Evolutionary conservation across 352 stramenopile genomes (phyloP).

Genomic region (Globisporangium emineosum): DNA sequence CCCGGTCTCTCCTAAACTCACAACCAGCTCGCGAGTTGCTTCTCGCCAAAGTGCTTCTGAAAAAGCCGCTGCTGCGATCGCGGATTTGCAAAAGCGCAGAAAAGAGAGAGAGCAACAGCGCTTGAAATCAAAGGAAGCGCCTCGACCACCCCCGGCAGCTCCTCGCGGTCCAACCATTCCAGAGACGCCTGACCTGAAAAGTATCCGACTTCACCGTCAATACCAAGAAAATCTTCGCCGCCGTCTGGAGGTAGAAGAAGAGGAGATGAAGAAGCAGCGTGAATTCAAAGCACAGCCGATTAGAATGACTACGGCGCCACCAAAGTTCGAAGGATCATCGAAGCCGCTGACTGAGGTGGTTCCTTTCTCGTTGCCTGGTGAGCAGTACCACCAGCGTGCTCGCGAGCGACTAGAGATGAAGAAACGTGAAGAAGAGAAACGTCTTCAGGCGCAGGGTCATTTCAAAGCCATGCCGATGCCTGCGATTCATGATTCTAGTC

Average conservation of each 20-base stretch:
- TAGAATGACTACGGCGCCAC: constrained; percentile 46
- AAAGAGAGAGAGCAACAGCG: constrained; percentile 40
- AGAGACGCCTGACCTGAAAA: constrained; percentile 71
- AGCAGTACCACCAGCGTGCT: constrained; percentile 55
- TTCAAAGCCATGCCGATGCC: constrained; percentile 77
- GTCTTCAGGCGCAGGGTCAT: constrained; percentile 28
- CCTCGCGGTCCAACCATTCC: constrained; percentile 47
- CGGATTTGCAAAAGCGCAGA: constrained; percentile 37
- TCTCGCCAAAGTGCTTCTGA: constrained; percentile 29
- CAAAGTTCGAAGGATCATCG: constrained; percentile 63
- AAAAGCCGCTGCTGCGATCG: constrained; percentile 27
- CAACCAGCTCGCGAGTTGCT: constrained; percentile 34
- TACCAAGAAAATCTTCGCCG: constrained; percentile 74
- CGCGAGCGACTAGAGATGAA: constrained; percentile 55
- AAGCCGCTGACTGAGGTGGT: constrained; percentile 68
- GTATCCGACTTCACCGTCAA: constrained; percentile 62
- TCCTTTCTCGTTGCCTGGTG: constrained; percentile 57
- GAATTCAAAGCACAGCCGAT: constrained; percentile 78
- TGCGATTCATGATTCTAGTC: constrained; percentile 27
- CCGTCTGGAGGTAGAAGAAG: constrained; percentile 50
- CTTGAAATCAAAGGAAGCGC: constrained; percentile 27
- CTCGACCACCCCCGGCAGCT: constrained; percentile 15
- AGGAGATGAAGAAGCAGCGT: constrained; percentile 47
- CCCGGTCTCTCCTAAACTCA: constrained; percentile 39
- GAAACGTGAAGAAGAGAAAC: constrained; percentile 57